Evolutionary conservation across 306 rosid species (phyloP), one percentile per base, ranked within the genome.

Genomic region (Vigna angularis): DNA sequence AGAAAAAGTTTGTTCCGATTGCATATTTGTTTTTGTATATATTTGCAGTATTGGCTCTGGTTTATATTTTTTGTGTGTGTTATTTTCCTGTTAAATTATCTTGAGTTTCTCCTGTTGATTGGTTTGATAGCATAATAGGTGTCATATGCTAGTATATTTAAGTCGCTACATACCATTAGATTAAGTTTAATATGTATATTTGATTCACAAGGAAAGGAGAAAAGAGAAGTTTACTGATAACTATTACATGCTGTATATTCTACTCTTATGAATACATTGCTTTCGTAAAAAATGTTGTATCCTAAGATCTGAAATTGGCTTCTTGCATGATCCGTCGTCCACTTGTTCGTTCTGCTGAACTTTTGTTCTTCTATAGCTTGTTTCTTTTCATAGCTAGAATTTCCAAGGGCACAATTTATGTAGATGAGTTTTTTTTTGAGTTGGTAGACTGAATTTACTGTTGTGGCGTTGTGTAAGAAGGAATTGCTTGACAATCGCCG

Each of bases 301-400:
- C 36, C 24, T 3, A 47, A 44, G 69, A 64, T 47, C 47, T 24
- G 58, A 65, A 70, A 34, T 80, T 53, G 70, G 81, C 79, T 75
- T 79, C 74, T 66, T 56, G 58, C 13, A 28, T 73, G 68, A 56
- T 62, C 26, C 16, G 42, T 62, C n/a, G 42, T 62, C 17, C 16
- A 10, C 45, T 59, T 52, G 58, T 15, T 81, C 56, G 26, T 61
- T 81, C 32, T 69, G 28, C 24, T 16, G 8, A 61, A 64, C 7
- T 74, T 58, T 58, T 70, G 10, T 80, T 36, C 9, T 49, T 65
- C 22, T 53, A 1, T 2, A 2, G 45, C 67, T 49, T 66, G 72
- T 18, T 67, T 55, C 34, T 49, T 62, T 73, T 34, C 44, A 36
- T 74, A 32, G 28, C 65, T 20, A 40, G 72, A 74, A 68, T 17